phyloP scores from a whole-genome alignment of 148 eudicot genomes.

The Fagopyrum homotropicum region DNA sequence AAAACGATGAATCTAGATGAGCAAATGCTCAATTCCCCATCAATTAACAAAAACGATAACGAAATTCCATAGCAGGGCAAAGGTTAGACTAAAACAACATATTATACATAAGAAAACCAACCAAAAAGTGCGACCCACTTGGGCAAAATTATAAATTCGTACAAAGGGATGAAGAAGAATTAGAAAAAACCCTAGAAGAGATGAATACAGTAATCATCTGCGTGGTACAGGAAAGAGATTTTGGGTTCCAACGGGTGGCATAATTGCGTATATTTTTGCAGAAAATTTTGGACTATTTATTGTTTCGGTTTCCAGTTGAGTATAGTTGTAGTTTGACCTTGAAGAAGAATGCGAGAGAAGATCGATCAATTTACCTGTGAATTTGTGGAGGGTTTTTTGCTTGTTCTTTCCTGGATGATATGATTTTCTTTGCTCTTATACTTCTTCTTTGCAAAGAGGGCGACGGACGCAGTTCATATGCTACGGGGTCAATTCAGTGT shows the following conservation, averaged over 20 bases:
- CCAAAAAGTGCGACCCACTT: not conserved
- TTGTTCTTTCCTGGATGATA: not conserved
- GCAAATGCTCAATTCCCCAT: not conserved
- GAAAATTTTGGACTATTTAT: not conserved
- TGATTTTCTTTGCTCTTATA: not conserved
- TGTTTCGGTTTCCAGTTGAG: not conserved
- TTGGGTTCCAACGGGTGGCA: not conserved
- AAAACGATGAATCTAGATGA: not conserved
- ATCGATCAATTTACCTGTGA: not conserved
- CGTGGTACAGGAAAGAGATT: not conserved
- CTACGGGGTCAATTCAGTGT: not conserved
- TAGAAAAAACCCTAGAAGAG: conserved; percentile 2
- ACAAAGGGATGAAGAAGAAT: not conserved
- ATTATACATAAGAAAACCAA: not conserved
- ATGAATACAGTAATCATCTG: not conserved
- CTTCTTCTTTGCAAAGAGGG: not conserved
- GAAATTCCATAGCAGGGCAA: not conserved
- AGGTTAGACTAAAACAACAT: not conserved
- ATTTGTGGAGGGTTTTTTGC: not conserved
- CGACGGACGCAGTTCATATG: not conserved
- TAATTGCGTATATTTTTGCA: not conserved
- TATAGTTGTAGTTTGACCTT: not conserved
- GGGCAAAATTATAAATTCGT: not conserved
- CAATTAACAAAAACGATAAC: not conserved
- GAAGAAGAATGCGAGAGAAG: not conserved